Evolutionary conservation across 371 early-diverging fungal genomes (phyloP).

Genomic region (Rhizopus arrhizus): DNA sequence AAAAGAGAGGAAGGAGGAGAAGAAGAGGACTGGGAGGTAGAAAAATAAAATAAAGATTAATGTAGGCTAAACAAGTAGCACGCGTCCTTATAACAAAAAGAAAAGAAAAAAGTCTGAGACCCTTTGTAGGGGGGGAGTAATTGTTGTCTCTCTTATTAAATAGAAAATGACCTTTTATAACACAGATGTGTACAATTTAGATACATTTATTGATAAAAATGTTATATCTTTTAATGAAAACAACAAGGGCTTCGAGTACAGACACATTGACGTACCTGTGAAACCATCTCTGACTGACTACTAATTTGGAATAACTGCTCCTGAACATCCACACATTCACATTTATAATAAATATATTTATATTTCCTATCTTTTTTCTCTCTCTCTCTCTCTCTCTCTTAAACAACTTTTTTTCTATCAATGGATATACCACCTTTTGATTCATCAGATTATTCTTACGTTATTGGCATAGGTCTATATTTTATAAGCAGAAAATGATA

Average conservation of each 20-base stretch:
- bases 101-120: too few species aligned
- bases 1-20: too few species aligned
- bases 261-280: neutral
- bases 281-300: conserved; percentile 7
- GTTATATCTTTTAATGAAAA: too few species aligned
- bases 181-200: too few species aligned
- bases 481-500: neutral
- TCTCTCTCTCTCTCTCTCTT: conserved; percentile 3
- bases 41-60: too few species aligned
- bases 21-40: too few species aligned
- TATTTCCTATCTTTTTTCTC: neutral
- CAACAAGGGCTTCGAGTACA: neutral
- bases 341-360: neutral
- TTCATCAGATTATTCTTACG: conserved; percentile 48
- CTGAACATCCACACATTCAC: conserved; percentile 3
- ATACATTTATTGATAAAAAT: too few species aligned
- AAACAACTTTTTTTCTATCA: conserved; percentile 14
- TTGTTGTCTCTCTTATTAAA: too few species aligned
- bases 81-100: too few species aligned
- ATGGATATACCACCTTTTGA: conserved; percentile 45
- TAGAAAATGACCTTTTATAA: too few species aligned
- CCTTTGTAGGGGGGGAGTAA: too few species aligned
- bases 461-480: conserved; percentile 47
- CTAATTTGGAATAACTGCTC: conserved; percentile 18
- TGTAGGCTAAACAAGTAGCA: too few species aligned